Evolutionary conservation across 2,329 filamentous ascomycete genomes (phyloP).

Genomic region (Aspergillus glaucus): DNA sequence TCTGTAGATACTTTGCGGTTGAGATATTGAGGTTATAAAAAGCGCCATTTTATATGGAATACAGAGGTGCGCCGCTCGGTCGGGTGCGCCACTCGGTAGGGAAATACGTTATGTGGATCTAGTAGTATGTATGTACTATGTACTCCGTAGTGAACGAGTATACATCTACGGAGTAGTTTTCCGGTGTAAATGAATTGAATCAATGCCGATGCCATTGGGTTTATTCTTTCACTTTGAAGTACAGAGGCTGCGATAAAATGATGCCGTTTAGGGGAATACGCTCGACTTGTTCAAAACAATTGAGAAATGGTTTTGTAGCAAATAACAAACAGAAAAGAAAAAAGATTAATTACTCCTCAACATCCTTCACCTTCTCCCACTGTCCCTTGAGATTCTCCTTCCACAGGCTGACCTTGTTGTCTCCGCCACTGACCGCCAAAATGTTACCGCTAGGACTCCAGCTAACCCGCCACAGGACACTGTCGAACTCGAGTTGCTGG

Average conservation of each 20-base stretch:
- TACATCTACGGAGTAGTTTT: not conserved
- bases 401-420: conserved; percentile 97
- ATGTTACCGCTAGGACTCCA: conserved; percentile 98
- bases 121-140: too few species aligned
- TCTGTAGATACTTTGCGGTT: too few species aligned
- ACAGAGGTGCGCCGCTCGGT: too few species aligned
- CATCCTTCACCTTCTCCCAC: conserved; percentile 95
- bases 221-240: too few species aligned
- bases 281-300: conserved; percentile 2
- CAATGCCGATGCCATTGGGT: too few species aligned
- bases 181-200: not conserved
- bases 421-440: conserved; percentile 82
- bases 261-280: conserved; percentile 10
- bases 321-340: conserved; percentile 7
- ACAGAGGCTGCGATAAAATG: not conserved
- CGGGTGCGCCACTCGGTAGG: too few species aligned
- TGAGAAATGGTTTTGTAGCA: not conserved
- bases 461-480: conserved; percentile 89
- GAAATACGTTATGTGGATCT: too few species aligned
- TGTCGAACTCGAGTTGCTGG: conserved; percentile 81
- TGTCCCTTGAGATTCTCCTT: conserved; percentile 96
- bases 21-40: too few species aligned
- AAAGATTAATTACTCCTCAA: conserved; percentile 62
- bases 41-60: too few species aligned
- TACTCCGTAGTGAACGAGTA: not conserved